Evolutionary conservation across 1,139 yeast species (phyloP).

Genomic region (Protomyces inouyei): DNA sequence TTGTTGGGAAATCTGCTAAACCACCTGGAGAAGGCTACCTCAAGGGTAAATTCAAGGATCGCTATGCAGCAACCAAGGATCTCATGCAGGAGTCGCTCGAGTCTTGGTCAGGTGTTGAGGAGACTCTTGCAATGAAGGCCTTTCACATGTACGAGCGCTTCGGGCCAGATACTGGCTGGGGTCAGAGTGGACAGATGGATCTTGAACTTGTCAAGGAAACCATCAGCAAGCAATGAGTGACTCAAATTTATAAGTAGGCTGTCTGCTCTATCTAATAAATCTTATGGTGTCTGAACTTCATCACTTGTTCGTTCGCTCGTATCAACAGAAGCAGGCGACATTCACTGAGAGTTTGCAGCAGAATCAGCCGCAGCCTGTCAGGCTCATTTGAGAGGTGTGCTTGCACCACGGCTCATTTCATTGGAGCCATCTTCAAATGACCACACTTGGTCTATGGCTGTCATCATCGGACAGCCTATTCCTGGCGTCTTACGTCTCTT

Average conservation of each 20-base stretch:
- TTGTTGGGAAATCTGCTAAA: constrained; percentile 9
- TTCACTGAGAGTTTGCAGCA: too few relatives aligned
- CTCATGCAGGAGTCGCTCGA: neutral
- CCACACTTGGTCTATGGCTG: too few relatives aligned
- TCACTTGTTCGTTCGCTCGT: too few relatives aligned
- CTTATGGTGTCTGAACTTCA: too few relatives aligned
- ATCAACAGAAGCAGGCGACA: too few relatives aligned
- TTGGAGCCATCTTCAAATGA: too few relatives aligned
- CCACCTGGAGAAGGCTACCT: constrained; percentile 8
- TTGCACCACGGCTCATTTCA: too few relatives aligned
- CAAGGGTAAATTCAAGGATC: constrained; percentile 9
- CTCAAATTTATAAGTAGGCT: neutral
- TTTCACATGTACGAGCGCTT: constrained; percentile 18
- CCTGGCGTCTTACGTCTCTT: too few relatives aligned
- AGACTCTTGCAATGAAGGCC: constrained; percentile 7
- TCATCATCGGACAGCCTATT: too few relatives aligned
- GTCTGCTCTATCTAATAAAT: too few relatives aligned
- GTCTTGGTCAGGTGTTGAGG: constrained; percentile 14
- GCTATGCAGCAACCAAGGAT: constrained; percentile 1
- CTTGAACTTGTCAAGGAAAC: constrained; percentile 1
- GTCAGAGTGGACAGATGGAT: constrained; percentile 13
- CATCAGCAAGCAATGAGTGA: neutral
- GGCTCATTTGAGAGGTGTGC: too few relatives aligned
- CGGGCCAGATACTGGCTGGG: constrained; percentile 19
- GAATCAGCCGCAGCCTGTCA: too few relatives aligned